phyloP scores from a whole-genome alignment of 78 protist species.

The Dictyostelium capitatum region DNA sequence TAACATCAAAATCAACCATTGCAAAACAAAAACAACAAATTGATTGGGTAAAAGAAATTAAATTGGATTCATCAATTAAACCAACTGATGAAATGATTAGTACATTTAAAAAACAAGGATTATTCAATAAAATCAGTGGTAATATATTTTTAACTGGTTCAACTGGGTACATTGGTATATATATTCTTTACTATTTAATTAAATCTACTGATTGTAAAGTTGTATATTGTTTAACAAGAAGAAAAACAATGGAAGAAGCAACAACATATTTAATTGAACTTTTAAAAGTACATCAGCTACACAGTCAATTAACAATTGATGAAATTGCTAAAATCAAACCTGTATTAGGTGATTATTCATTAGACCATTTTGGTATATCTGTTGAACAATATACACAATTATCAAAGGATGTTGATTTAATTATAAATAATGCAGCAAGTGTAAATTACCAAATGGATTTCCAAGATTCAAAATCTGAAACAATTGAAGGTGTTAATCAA shows the following conservation, averaged over 20 bases:
- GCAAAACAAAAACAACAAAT: not conserved
- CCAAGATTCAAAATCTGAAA: not conserved
- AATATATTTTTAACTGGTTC: conserved; percentile 58
- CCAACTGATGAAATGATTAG: not conserved
- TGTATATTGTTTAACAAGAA: conserved; percentile 16
- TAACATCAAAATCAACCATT: not conserved
- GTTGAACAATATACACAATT: not conserved
- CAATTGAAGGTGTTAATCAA: not conserved
- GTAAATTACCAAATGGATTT: too few species aligned
- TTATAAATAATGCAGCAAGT: conserved; percentile 8
- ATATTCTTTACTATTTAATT: conserved; percentile 15
- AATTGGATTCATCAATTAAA: not conserved
- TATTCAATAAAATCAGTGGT: too few species aligned
- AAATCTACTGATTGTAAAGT: not conserved
- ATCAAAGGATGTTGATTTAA: conserved; percentile 20
- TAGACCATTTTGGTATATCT: not conserved
- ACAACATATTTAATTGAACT: too few species aligned
- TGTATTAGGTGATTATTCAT: too few species aligned
- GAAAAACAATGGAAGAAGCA: too few species aligned
- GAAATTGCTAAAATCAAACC: too few species aligned
- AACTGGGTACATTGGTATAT: conserved; percentile 11
- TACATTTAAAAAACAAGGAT: not conserved
- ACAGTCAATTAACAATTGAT: too few species aligned
- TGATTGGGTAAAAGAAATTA: conserved; percentile 16
- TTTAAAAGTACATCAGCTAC: too few species aligned